Base-by-base conservation (phyloP, 2,329 filamentous ascomycete species). In the Sphaerulina musiva region DNA sequence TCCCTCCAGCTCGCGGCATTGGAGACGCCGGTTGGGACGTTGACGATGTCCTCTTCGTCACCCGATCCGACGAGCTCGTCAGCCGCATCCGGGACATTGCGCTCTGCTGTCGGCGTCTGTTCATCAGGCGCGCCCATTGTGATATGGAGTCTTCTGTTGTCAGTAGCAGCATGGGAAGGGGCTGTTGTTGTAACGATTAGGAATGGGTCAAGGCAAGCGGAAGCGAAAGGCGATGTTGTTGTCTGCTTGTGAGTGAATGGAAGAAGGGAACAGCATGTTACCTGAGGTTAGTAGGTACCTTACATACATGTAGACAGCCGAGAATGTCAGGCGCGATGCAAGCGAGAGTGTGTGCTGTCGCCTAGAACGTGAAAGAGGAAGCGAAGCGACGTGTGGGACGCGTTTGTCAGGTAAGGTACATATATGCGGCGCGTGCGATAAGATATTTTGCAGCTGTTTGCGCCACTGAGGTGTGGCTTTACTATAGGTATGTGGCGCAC, bases 1-100 rank as follows among this genome's bases (percentile, higher is more conserved):
- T 76, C 69, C 8, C 59, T 60, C 38, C 59, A 55, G 6, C 57
- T 67, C 6, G 67, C 69, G 6, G 63, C 58, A 4, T 17, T 51
- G 20, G 48, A 45, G 10, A 58, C 48, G 6, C 48, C 56, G 26
- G 40, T n/a, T 4, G 14, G 32, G 11, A 51, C 32, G 26, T 40
- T 31, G 51, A 50, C 38, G 12, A 57, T 36, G 32, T 61, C 55
- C 41, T 59, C 55, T 12, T 64, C 64, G 40, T 64, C 60, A 39
- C 63, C 63, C 2, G 58, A 60, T 17, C 53, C 57, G n/a, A 53
- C 26, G 23, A 53, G 34, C 36, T 42, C 48, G 26, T 60, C 51
- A 23, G 53, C 58, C 14, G 29, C 46, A 2, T 54, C 44, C 6
- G n/a, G 14, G 9, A 1, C 1, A 26, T 42, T 36, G 17, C 43